Base-by-base conservation (phyloP, 805 yeast genomes). In the Jamesozyma lodderae region DNA sequence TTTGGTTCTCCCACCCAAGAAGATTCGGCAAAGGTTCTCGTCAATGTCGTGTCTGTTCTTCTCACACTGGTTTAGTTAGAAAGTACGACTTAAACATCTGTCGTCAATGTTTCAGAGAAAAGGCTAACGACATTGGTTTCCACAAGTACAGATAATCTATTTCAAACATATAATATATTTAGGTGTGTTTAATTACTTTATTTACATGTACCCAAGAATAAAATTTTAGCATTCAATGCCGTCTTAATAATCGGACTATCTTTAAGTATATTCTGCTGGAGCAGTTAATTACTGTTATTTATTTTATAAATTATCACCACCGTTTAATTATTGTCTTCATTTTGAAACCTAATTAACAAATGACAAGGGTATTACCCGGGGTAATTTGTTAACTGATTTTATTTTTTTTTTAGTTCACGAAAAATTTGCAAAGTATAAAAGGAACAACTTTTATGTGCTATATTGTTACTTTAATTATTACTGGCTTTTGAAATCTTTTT, bases 1-100 rank as follows among this genome's bases (percentile, higher is more conserved):
- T 90, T 81, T 92, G 99, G 99, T 92, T 73, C 81, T 88, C 97
- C 71, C 98, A 92, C 95, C 98, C 99, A 81, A 86, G 97, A 85
- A 88, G 83, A 75, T 90, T 78, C 87, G 98, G 98, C 75, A 92
- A 92, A 85, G 99, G 99, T 77, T 84, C 97, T 66, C 95, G 99
- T 79, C 92, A 85, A 77, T 92, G 97, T 80, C 92, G 97, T 73
- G 88, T 90, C 79, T 86, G 95, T 70, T 78, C 95, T 64, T 85
- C 97, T 73, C 96, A 90, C 88, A 72, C 85, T 62, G 97, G 97
- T 80, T 84, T 92, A 72, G 85, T 92, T 81, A 90, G 99, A 86
- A 92, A 92, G 79, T 92, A 92, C 92, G 98, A 94, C 67, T 77
- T 92, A 68, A 81, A 87, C 88, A 79, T 92, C 80, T 90, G 96